Base-by-base conservation (phyloP, 140 eudicot genomes). In the Erigeron philadelphicus region DNA sequence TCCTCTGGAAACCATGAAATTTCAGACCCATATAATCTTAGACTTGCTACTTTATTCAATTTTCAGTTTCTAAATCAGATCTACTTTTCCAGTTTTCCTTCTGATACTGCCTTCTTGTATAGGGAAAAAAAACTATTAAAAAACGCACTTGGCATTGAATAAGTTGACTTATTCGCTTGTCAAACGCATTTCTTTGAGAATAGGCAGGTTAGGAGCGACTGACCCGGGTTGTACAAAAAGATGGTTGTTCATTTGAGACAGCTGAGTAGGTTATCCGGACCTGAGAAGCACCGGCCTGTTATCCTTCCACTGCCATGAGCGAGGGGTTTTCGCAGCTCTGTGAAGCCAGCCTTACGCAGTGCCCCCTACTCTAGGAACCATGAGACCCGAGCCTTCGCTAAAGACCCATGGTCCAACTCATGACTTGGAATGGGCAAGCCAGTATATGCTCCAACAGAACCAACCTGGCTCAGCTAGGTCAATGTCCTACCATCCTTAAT, bases 301-400 rank as follows among this genome's bases (percentile, higher is more conserved):
- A 70, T 54, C 77, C 77, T 69, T 68, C 70, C 76, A 74, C 83
- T 55, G 66, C 70, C 59, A 4, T 40, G 75, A 75, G 64, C 45
- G 74, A 54, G 74, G 60, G 45, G 68, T 68, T 61, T 25, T 79
- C 79, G 62, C 62, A 73, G 72, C 77, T 78, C 78, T 78, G 78
- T 78, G 74, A 78, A 65, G 11, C 78, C 80, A 74, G 76, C 77
- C 80, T 74, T 11, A 54, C 63, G 79, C 76, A 38, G 43, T 73
- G 23, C 77, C 74, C 80, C 69, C 74, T 71, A 23, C 74, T 80
- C 44, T 80, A 79, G 40, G 73, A 41, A 15, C 59, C 60, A 47
- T 9, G 69, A 19, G 1, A 2, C 65, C 70, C 54, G 42, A 11
- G 71, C 80, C 31, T 79, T 75, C 70, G 61, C 67, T 56, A 1